Conservation (phyloP, 345 rosid genomes). For the Lumnitzera littorea region DNA sequence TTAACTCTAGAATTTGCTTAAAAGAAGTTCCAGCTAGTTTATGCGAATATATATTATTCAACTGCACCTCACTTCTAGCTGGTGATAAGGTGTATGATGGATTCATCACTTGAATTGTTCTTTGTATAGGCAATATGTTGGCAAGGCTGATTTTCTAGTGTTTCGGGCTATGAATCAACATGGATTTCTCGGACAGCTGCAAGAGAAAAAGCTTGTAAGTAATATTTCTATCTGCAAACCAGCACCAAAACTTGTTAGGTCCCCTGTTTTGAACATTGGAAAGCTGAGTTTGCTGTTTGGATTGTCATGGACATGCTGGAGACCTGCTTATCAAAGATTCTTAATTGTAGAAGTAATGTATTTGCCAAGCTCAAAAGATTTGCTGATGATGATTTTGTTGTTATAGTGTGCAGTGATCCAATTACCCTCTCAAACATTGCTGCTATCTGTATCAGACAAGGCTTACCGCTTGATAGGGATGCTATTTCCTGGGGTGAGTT, state of each 20-base stretch:
- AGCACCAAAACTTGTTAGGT: not conserved
- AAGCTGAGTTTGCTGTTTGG: no score
- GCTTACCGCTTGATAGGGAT: constrained; percentile 93
- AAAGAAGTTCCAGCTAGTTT: no score
- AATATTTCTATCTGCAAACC: not conserved
- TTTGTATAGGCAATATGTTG: constrained; percentile 79
- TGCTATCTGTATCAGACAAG: constrained; percentile 91
- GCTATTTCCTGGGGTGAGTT: constrained; percentile 96
- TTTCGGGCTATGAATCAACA: constrained; percentile 97
- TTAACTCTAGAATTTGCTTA: not conserved
- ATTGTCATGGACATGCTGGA: no score
- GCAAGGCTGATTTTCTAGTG: constrained; percentile 92
- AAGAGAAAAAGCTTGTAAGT: constrained; percentile 97
- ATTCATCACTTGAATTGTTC: constrained; percentile 8
- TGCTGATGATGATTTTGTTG: constrained; percentile 13
- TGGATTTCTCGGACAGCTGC: constrained; percentile 90
- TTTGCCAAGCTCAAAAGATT: not conserved
- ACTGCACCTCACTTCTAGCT: not conserved
- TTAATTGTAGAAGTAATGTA: no score
- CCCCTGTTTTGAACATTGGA: not conserved
- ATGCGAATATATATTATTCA: no score
- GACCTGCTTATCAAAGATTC: no score
- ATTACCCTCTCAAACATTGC: constrained; percentile 84
- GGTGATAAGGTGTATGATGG: not conserved
- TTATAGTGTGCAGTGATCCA: constrained; percentile 94